phyloP scores from a whole-genome alignment of 2,329 filamentous ascomycete genomes.

The Penicillium vulpinum region DNA sequence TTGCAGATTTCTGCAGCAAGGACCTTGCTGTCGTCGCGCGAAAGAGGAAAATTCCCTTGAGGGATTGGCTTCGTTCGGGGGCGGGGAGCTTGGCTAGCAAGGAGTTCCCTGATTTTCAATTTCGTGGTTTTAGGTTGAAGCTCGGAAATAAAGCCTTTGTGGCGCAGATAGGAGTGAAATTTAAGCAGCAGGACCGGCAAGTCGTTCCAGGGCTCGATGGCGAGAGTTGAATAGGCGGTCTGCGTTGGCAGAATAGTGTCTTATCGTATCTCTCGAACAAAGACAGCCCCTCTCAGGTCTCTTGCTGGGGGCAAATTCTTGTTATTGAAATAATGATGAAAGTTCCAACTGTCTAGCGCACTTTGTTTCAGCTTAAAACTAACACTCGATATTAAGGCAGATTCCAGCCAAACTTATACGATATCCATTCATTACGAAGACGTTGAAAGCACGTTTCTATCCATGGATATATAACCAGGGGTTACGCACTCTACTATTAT shows the following conservation, averaged over 20 bases:
- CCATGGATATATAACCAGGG: too few species aligned
- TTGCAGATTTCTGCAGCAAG: constrained; percentile 43
- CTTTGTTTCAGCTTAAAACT: background rate
- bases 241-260: constrained; percentile 7
- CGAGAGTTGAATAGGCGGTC: constrained; percentile 7
- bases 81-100: background rate
- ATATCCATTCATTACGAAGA: background rate
- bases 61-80: background rate
- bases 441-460: too few species aligned
- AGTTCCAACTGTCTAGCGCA: background rate
- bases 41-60: constrained; percentile 23
- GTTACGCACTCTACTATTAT: background rate
- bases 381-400: too few species aligned
- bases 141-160: background rate
- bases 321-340: background rate
- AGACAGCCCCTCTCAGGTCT: background rate
- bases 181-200: background rate
- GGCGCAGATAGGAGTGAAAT: background rate
- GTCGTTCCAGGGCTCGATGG: constrained; percentile 1
- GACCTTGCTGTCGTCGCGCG: constrained; percentile 18
- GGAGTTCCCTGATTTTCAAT: background rate
- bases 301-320: background rate
- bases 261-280: constrained; percentile 1
- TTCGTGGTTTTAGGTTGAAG: background rate
- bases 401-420: background rate